A percentile compares a stretch with the other conserved stretches of the same genome.
phyloP scores from a whole-genome alignment of 2,329 filamentous ascomycete species.

The Ophiocordyceps robertsii region DNA sequence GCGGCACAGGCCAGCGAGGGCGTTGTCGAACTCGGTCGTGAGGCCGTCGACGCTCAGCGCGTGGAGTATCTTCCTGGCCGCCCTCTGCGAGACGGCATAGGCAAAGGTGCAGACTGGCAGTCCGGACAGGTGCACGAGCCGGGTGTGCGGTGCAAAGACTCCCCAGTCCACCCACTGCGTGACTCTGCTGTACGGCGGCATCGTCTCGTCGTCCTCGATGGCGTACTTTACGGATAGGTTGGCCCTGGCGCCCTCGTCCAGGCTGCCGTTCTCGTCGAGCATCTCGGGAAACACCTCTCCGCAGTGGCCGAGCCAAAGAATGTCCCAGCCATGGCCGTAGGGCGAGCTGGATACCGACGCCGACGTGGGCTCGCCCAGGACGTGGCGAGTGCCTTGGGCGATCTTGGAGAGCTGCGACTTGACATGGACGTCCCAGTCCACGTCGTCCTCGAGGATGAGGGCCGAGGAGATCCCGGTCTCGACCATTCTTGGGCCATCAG shows the following conservation, averaged over 20 bases:
- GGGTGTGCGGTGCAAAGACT: slow-evolving; percentile 24
- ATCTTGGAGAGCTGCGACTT: slow-evolving; percentile 9
- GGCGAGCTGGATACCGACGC: slow-evolving; percentile 15
- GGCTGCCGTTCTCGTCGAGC: slow-evolving; percentile 8
- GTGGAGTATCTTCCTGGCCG: slow-evolving; percentile 26
- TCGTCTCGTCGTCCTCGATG: slow-evolving; percentile 18
- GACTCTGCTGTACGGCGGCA: slow-evolving; percentile 15
- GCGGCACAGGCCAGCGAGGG: slow-evolving; percentile 30
- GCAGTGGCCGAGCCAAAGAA: slow-evolving; percentile 36
- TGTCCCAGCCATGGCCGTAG: slow-evolving; percentile 35
- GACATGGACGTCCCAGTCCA: slow-evolving; percentile 28
- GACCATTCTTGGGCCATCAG: slow-evolving; percentile 12
- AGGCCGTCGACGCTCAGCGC: slow-evolving; percentile 26
- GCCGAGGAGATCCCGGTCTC: slow-evolving; percentile 19
- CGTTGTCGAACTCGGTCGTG: slow-evolving; percentile 25
- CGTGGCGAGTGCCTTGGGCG: slow-evolving; percentile 2
- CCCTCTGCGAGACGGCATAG: slow-evolving; percentile 30
- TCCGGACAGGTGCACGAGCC: slow-evolving; percentile 27
- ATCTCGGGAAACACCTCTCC: slow-evolving; percentile 17
- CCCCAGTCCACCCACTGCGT: slow-evolving; percentile 12
- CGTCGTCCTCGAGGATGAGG: slow-evolving; percentile 28
- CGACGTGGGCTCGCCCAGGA: neutral
- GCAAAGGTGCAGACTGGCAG: slow-evolving; percentile 26
- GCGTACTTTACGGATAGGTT: slow-evolving; percentile 5
- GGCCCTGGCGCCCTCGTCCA: slow-evolving; percentile 1